Percentiles rank a stretch among this genome's conserved stretches.
phyloP scores from a whole-genome alignment of 192 early-diverging fungal species.

The Neocallimastix lanati region DNA sequence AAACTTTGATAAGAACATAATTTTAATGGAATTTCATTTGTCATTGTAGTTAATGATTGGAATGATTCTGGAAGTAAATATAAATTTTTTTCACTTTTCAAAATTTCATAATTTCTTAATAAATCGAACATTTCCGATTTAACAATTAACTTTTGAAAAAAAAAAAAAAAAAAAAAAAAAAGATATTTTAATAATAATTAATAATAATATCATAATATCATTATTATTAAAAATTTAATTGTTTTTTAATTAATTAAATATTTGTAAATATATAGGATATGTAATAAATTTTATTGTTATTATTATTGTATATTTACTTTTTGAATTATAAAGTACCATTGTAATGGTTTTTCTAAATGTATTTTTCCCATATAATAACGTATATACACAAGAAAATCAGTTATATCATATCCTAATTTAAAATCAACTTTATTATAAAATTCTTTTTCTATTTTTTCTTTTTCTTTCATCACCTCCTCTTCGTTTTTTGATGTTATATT shows the following conservation, averaged over 20 bases:
- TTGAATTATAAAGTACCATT: not conserved
- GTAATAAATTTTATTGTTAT: no score
- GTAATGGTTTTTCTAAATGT: not conserved
- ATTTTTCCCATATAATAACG: not conserved
- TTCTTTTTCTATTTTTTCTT: not conserved
- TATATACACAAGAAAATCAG: not conserved
- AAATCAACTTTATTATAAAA: not conserved
- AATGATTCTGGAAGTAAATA: not conserved
- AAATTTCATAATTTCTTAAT: not conserved
- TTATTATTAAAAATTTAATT: no score
- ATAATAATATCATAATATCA: no score
- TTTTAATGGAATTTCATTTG: not conserved
- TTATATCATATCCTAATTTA: not conserved
- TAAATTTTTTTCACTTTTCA: not conserved
- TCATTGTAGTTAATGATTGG: not conserved
- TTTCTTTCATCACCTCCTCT: not conserved
- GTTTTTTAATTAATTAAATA: no score
- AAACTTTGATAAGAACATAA: not conserved
- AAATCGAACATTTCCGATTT: not conserved
- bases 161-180: no score
- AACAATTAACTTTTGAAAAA: not conserved
- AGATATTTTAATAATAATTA: no score
- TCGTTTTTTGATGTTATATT: not conserved
- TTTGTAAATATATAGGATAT: no score
- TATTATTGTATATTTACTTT: no score